Evolutionary conservation across 2,329 filamentous ascomycete species (phyloP).

Genomic region (Fusarium odoratissimum): DNA sequence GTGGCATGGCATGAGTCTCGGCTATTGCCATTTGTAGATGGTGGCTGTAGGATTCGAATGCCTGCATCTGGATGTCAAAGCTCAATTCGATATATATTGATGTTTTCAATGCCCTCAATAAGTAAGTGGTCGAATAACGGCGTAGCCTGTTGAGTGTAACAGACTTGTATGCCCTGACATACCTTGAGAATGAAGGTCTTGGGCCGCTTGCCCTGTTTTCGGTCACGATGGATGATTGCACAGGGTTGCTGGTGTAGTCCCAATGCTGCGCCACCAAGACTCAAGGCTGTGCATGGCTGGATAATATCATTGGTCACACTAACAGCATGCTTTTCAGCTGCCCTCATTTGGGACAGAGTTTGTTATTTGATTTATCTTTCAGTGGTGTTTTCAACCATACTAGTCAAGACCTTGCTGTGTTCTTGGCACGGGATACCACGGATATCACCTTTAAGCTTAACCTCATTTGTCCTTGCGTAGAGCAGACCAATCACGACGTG

Average conservation of each 20-base stretch:
- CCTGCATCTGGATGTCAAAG: not conserved
- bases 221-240: not conserved
- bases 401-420: not conserved
- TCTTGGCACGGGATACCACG: not conserved
- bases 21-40: not conserved
- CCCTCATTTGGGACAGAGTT: not conserved
- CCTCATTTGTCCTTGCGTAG: not conserved
- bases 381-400: not conserved
- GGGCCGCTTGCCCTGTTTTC: no score
- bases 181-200: not conserved
- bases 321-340: no score
- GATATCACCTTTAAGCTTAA: not conserved
- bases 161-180: not conserved
- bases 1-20: not conserved
- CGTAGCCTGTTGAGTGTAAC: no score
- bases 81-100: not conserved
- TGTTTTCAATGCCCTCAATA: not conserved
- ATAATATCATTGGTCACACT: not conserved
- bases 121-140: not conserved
- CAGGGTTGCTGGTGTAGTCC: not conserved
- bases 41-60: not conserved
- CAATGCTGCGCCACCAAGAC: not conserved
- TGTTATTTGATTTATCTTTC: not conserved
- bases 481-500: not conserved
- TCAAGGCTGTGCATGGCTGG: not conserved